Evolutionary conservation across 495 filamentous ascomycete species (phyloP), one percentile per base, ranked within the genome.

Genomic region (Penicillium macrosclerotiorum): DNA sequence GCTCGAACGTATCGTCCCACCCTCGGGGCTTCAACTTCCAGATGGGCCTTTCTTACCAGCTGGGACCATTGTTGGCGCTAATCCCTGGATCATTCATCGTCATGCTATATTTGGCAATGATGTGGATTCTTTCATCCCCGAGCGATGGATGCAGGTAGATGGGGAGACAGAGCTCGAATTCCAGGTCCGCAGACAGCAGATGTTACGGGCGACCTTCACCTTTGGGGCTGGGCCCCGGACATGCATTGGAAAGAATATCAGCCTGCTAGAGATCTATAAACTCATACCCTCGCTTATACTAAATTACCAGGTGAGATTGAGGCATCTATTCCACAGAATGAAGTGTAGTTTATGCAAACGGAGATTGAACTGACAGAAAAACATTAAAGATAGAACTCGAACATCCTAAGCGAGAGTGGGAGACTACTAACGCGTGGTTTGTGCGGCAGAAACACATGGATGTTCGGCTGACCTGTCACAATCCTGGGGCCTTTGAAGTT

Each of bases 261-360:
- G 76, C 37, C 54, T 88, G 60, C 41, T 90, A 60, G 88, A 92
- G 74, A 83, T 90, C 20, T 86, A 88, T 47, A 92, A 92, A 71
- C 57, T 90, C 44, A 79, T 90, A 20, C 87, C 87, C 37, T 82
- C 73, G 35, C 71, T 90, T 50, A 57, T 90, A 45, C 63, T 79
- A 54, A 69, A 74, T 42, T 90, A 85, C 60, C 78, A 88, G 58
- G 70, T 75, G 40, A 51, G 46, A 27, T 16, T 9, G 23, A 7
- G 4, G 19, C 31, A 13, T 7, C 12, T 16, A 4, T 11, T 33
- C 26, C 7, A 31, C 17, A 3, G 11, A 27, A 27, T 27, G 5
- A 27, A 5, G 5, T 27, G 5, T 2, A 16, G 38, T 16, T 11
- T 45, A 8, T 11, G 26, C n/a, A 36, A 34, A 37, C 42, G 22